phyloP scores from a whole-genome alignment of 176 grass and related monocot genomes.

The Oryza nivara region DNA sequence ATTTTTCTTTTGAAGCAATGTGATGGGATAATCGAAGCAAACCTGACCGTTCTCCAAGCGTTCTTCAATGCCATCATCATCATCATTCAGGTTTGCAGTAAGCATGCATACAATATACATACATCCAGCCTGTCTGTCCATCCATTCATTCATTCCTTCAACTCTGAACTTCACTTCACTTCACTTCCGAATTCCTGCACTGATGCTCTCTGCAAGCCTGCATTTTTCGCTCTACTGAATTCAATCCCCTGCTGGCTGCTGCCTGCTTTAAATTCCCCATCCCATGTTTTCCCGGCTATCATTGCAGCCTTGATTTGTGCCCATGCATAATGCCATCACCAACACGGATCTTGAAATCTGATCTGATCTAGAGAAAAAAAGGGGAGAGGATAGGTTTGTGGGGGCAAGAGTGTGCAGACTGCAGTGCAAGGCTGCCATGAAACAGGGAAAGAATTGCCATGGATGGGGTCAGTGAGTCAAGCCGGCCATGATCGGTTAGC shows the following conservation, averaged over 20 bases:
- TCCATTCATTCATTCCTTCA: background rate
- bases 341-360: constrained; percentile 15
- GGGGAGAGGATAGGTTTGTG: background rate
- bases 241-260: background rate
- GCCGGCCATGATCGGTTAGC: constrained; percentile 31
- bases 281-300: constrained; percentile 34
- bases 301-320: constrained; percentile 27
- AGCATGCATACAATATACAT: background rate
- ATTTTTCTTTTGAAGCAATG: too few species aligned
- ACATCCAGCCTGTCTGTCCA: background rate
- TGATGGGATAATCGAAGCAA: background rate
- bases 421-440: constrained; percentile 24
- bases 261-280: background rate
- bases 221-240: background rate
- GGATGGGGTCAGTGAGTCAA: constrained; percentile 29
- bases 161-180: background rate
- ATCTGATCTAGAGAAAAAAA: background rate
- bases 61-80: background rate
- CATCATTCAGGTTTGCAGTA: constrained; percentile 23
- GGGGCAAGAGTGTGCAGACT: constrained; percentile 17
- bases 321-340: constrained; percentile 1
- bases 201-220: too few species aligned
- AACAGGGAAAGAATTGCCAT: constrained; percentile 23
- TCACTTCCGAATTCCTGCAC: background rate
- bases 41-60: background rate